Base-by-base conservation (phyloP, 225 moss, liverwort and hornwort species). In the Bryum argenteum region DNA sequence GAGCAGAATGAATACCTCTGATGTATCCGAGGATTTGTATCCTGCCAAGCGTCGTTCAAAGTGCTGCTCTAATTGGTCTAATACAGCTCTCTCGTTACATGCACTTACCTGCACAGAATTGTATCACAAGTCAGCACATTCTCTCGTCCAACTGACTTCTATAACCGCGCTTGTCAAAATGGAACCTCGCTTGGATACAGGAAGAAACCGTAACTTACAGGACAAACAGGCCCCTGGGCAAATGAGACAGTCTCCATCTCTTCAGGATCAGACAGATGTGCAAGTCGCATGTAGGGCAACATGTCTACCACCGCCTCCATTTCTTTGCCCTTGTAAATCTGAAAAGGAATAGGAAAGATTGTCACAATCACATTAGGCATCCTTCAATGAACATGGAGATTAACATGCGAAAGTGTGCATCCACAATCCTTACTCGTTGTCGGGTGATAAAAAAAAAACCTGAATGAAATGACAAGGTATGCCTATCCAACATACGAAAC, bases 301-400 rank as follows among this genome's bases (percentile, higher is more conserved):
- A 92, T 98, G 66, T 86, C 94, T 37, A 91, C 55, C 58, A 98
- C 81, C 26, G 94, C 92, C 15, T 86, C 85, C 78, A 63, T 87
- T 81, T 98, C 98, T 82, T 98, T 98, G 55, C 91, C 89, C 82
- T 78, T 91, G 61, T 88, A 98, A 51, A 98, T 86, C 98, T 98
- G 85, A 63, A 76, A 59, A 47, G 48, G 47, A 58, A 21, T 26
- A 42, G 53, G 23, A 47, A 53, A 55, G 38, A 15, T 26, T 50
- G 64, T 47, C 45, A 70, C 60, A 66, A 73, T 16, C 51, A 11
- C 22, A 21, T 58, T 39, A 59, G 37, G 47, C 41, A 23, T 0
- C 40, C 54, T 56, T 54, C 7, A 76, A 72, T 66, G 18, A 37
- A 19, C 24, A 48, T 6, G 10, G 20, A 38, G 20, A 54, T 60